A percentile compares a stretch with the other conserved stretches of the same genome.
These are phyloP conservation scores for Paspalum vaginatum DNA, from an alignment of 176 grass and related monocot genomes.

Conservation along the genomic window DNA sequence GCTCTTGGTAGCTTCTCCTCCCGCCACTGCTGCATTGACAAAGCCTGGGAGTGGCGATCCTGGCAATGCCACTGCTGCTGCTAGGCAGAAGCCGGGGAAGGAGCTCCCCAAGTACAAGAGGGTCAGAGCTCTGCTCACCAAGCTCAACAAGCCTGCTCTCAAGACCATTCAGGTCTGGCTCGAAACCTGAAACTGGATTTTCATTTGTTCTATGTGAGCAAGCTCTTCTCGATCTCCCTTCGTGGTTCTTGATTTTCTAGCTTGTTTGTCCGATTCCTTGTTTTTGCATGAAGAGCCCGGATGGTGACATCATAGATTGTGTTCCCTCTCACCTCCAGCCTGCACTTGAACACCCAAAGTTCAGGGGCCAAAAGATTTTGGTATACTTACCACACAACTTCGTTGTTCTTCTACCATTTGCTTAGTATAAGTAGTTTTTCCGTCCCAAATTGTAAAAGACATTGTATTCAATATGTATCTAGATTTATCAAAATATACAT, in stretches of 20 bases:
- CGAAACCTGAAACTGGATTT: neutral
- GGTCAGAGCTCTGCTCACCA: constrained; percentile 61
- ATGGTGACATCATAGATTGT: constrained; percentile 81
- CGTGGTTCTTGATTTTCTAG: neutral
- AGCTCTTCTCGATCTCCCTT: neutral
- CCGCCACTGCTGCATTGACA: constrained; percentile 8
- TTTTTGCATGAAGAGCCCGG: constrained; percentile 61
- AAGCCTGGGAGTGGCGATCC: neutral
- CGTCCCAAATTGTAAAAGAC: too few species aligned
- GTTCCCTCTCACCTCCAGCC: constrained; percentile 70
- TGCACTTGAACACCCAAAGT: constrained; percentile 66
- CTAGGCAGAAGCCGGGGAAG: constrained; percentile 35
- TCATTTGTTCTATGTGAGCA: neutral
- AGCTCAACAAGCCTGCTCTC: constrained; percentile 73
- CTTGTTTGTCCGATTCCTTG: neutral
- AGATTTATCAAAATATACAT: too few species aligned
- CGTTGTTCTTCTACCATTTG: neutral
- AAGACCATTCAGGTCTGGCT: constrained; percentile 67
- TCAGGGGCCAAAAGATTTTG: constrained; percentile 57
- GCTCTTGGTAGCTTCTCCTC: constrained; percentile 11
- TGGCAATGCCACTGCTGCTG: constrained; percentile 2
- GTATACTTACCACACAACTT: constrained; percentile 6
- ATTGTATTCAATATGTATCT: too few species aligned
- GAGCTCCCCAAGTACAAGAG: constrained; percentile 48
- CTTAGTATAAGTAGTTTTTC: too few species aligned